Conservation (phyloP, 768 basidiomycete species). For the Phaffia tasmanica region DNA sequence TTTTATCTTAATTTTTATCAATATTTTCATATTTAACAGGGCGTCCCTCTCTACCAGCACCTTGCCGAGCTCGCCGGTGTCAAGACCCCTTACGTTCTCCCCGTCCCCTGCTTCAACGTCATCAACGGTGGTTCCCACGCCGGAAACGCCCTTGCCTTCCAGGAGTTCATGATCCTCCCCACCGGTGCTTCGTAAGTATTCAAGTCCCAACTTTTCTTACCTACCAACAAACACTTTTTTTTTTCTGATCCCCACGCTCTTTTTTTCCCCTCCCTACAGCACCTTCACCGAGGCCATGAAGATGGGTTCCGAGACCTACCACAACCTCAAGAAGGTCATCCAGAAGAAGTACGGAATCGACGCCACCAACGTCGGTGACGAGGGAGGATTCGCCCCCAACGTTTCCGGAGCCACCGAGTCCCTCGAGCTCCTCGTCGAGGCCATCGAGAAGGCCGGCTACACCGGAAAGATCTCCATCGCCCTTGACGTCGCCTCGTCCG, state of each 20-base stretch:
- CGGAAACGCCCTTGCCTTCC: constrained; percentile 99
- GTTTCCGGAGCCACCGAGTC: constrained; percentile 94
- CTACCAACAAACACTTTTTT: background rate
- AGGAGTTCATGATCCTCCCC: constrained; percentile 99
- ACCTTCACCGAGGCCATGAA: constrained; percentile 96
- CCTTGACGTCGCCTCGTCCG: constrained; percentile 95
- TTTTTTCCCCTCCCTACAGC: background rate
- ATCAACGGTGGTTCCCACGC: constrained; percentile 99
- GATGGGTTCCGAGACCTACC: constrained; percentile 95
- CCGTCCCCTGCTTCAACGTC: constrained; percentile 91
- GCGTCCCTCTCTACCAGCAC: constrained; percentile 89
- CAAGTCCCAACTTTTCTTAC: background rate
- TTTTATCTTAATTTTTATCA: background rate
- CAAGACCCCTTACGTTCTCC: constrained; percentile 85
- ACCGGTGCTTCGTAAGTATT: constrained; percentile 58
- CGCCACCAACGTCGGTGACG: constrained; percentile 97
- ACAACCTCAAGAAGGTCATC: constrained; percentile 98
- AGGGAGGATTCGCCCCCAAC: constrained; percentile 99
- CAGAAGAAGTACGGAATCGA: constrained; percentile 98
- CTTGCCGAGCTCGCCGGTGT: constrained; percentile 91
- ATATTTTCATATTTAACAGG: constrained; percentile 38
- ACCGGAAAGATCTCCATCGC: constrained; percentile 98
- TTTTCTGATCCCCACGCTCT: constrained; percentile 5
- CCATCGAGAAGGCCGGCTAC: constrained; percentile 96
- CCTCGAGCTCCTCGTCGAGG: constrained; percentile 85